Percentiles rank a stretch among this genome's conserved stretches.
Evolutionary conservation across 768 basidiomycete genomes (phyloP).

Genomic region (Lactarius akahatsu): DNA sequence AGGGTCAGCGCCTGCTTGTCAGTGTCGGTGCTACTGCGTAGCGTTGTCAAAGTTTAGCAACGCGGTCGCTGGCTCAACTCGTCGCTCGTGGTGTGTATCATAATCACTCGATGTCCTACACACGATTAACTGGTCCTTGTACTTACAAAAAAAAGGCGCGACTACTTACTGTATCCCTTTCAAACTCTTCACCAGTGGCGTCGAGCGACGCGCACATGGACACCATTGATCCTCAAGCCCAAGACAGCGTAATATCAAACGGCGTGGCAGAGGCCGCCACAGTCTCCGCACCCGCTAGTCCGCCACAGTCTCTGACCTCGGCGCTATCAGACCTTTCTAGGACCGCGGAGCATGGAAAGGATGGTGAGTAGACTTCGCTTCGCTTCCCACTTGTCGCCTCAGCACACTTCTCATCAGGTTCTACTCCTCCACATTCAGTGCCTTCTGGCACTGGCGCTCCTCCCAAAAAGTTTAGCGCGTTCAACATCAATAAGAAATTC

Average conservation of each 20-base stretch:
- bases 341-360: conserved; percentile 23
- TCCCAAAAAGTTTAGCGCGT: conserved; percentile 83
- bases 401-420: conserved; percentile 13
- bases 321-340: conserved; percentile 19
- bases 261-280: conserved; percentile 29
- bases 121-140: background rate
- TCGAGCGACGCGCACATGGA: conserved; percentile 83
- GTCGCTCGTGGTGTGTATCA: conserved; percentile 19
- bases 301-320: conserved; percentile 12
- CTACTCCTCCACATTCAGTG: conserved; percentile 21
- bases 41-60: conserved; percentile 3
- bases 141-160: conserved; percentile 5
- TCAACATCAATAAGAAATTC: conserved; percentile 97
- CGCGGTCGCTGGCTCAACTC: background rate
- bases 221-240: conserved; percentile 52
- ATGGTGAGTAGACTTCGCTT: conserved; percentile 9
- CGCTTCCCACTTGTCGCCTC: conserved; percentile 9
- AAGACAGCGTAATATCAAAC: conserved; percentile 46
- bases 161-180: conserved; percentile 9
- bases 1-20: background rate
- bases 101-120: background rate
- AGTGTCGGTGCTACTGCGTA: background rate
- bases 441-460: conserved; percentile 42
- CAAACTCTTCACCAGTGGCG: conserved; percentile 40
- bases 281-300: conserved; percentile 20